These are phyloP conservation scores for Cutaneotrichosporon sp. DNA, from an alignment of 1,284 basidiomycete genomes.

Conservation along the genomic window DNA sequence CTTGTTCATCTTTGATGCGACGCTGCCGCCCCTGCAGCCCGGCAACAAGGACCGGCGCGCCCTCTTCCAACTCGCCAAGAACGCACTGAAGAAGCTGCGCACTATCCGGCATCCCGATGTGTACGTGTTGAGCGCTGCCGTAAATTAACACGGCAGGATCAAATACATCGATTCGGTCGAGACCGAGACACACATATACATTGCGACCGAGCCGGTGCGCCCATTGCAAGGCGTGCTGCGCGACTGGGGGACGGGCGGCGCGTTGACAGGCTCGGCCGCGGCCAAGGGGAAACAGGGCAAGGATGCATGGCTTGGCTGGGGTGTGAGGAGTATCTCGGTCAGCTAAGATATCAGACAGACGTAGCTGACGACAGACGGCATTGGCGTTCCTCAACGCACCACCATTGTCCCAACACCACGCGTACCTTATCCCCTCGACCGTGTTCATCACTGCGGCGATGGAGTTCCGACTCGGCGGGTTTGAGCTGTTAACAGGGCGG, in stretches of 20 bases:
- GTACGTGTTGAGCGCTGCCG: slow-evolving; percentile 23
- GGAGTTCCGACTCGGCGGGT: slow-evolving; percentile 94
- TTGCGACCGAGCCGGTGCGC: slow-evolving; percentile 88
- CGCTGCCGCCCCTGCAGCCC: slow-evolving; percentile 44
- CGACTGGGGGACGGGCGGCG: slow-evolving; percentile 52
- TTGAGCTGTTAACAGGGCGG: slow-evolving; percentile 68
- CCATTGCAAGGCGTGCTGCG: slow-evolving; percentile 66
- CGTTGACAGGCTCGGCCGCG: slow-evolving; percentile 19
- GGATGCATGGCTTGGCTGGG: slow-evolving; percentile 93
- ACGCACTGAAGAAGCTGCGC: slow-evolving; percentile 83
- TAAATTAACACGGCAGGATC: slow-evolving; percentile 52
- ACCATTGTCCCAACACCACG: slow-evolving; percentile 81
- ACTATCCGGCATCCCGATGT: slow-evolving; percentile 92
- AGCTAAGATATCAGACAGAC: slow-evolving; percentile 36
- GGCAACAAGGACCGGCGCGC: slow-evolving; percentile 54
- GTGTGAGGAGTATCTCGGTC: slow-evolving; percentile 81
- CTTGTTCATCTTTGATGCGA: slow-evolving; percentile 80
- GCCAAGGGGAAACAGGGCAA: slow-evolving; percentile 55
- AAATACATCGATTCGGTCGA: slow-evolving; percentile 92
- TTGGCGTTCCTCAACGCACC: slow-evolving; percentile 86
- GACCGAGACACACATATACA: slow-evolving; percentile 77
- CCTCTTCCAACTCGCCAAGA: slow-evolving; percentile 74
- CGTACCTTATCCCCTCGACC: slow-evolving; percentile 63
- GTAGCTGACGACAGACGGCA: slow-evolving; percentile 59
- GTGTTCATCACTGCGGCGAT: slow-evolving; percentile 78